Evolutionary conservation across 352 stramenopile genomes (phyloP), one percentile per base, ranked within the genome.

Genomic region (Plasmopara viticola): DNA sequence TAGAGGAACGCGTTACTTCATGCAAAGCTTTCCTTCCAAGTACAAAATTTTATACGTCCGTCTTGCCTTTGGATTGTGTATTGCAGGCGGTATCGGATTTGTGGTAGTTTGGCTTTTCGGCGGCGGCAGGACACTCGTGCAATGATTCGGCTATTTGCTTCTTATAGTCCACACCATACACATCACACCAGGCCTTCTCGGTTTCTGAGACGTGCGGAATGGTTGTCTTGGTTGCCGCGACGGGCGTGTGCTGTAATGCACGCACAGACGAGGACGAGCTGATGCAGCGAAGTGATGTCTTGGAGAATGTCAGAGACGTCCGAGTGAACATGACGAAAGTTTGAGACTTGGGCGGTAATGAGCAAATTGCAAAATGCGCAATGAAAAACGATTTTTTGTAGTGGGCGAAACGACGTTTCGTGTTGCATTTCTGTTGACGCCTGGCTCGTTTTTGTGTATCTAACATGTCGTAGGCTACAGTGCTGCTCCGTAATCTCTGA

Each of bases 101-200:
- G 29, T 56, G 31, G 40, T 78, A 62, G 48, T 64, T 70, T 8
- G 74, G 58, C 12, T 64, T 37, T 17, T 56, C 20, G 6, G 54
- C 33, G 2, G 39, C 51, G 28, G 48, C 51, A 14, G 78, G 78
- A 13, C 70, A 56, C 38, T 89, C 78, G 0, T 81, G 58, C 41
- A 86, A 64, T 17, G 78, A 71, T 29, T 89, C 73, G 39, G 73
- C 58, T 14, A 89, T 56, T 65, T 86, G 66, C 52, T 78, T 67
- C 51, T 82, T 65, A 59, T 89, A 86, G 75, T 89, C 73, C 14
- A 89, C 68, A 25, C 78, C 78, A 51, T 89, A 89, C 41, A 89
- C 70, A 53, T 89, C 75, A 59, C 73, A 86, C 78, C 78, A 89
- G 12, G 73, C 78, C 14, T 83, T 73, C 43, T 89, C 78, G 25